Base-by-base conservation (phyloP, 2,329 filamentous ascomycete species). In the Alternaria incomplexa region DNA sequence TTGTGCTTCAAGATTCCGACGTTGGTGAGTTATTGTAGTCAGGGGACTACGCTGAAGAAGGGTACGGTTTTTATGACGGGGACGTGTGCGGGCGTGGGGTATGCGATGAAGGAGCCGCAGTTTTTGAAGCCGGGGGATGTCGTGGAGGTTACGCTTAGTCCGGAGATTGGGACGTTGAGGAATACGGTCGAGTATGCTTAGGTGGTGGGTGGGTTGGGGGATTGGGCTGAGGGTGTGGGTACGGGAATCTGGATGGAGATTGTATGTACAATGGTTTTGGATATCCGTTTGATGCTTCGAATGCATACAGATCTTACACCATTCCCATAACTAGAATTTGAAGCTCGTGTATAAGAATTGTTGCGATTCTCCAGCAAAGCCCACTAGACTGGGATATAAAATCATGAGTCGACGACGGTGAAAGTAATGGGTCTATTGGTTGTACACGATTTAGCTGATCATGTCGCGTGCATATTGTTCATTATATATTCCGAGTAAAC, bases 61-160 rank as follows among this genome's bases (percentile, higher is more conserved):
- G 84, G 84, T 0, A 84, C 80, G 12, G 76, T 85, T 28, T 80
- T 85, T 44, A 84, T 85, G 83, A 85, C 84, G 7, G 83, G 84
- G 0, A 85, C 84, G 12, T 70, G 64, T 62, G 59, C 70, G 47
- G 77, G 79, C 6, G 79, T 81, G 0, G 79, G 78, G 10, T 81
- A 80, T 57, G 83, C 84, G 0, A 73, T 86, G 75, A 76, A 76
- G 65, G 63, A 67, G 13, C 76, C 77, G 46, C 75, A 77, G 60
- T 80, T 78, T 30, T 54, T 80, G 66, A 75, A 75, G 60, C 76
- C 75, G 4, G 75, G 73, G 10, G 75, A 77, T 67, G 67, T 73
- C 0, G 74, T 80, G 0, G 76, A 80, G 62, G 77, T 79, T 6
- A 70, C 69, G 13, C 61, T 80, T 15, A 68, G 60, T 13, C 70